Evolutionary conservation across 2,329 filamentous ascomycete species (phyloP), one percentile per base, ranked within the genome.

Genomic region (Diaporthe capsici): DNA sequence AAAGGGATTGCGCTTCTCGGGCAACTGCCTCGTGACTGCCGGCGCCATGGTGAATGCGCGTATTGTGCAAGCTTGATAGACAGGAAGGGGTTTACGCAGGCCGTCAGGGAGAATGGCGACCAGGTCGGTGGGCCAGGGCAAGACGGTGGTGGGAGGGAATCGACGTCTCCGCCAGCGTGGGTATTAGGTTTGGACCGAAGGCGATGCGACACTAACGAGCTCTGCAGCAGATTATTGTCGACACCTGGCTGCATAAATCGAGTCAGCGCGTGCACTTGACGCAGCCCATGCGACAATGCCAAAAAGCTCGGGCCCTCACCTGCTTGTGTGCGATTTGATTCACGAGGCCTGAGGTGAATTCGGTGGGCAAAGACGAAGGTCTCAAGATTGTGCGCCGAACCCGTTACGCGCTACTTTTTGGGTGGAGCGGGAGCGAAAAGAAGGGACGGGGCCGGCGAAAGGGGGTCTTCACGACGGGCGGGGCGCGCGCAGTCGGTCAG

Each of bases 1-100:
- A 71, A 91, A 84, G 63, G 87, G 87, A 82, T 92, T 92, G 79
- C 86, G 85, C 83, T 83, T 82, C 80, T 86, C 84, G 58, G 90
- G 90, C 77, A 82, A 78, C 61, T 57, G 63, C 73, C 80, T 75
- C 4, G 73, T 55, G 34, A 39, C 39, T 53, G 75, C 49, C 28
- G 77, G 75, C 53, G 79, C 78, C 81, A 82, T 82, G 25, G 49
- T 72, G 44, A 37, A 37, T 42, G 65, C 65, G 49, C 31, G 42
- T 20, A 3, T 28, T 42, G 47, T 76, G 75, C 51, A 76, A 53
- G 15, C 53, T 47, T 42, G 71, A 53, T 65, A 63, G 49, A 34
- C 22, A 42, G 8, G 71, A 53, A 53, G 31, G 47, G 61, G 37
- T 71, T 44, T 34, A 10, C 34, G 34, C 28, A 42, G 53, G 20